A percentile compares a stretch with the other conserved stretches of the same genome.
phyloP scores from a whole-genome alignment of 768 basidiomycete species.

The Hygrophoropsis aurantiaca region DNA sequence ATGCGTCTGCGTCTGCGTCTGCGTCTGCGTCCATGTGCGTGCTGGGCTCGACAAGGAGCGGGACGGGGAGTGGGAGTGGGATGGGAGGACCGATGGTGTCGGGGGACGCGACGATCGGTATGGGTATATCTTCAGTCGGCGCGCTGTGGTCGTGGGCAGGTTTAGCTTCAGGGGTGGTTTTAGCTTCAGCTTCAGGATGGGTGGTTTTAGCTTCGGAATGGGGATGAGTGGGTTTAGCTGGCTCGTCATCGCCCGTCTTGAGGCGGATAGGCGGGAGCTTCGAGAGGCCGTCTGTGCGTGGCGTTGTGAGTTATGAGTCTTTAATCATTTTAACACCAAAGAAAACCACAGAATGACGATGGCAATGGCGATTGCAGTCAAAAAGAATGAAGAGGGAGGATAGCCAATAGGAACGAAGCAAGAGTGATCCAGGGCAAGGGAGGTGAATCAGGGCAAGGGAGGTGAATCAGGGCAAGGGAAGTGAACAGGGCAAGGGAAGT shows the following conservation, averaged over 20 bases:
- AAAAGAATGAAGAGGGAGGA: too few relatives aligned
- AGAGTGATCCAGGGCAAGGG: too few relatives aligned
- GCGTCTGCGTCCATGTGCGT: not conserved
- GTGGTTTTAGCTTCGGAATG: too few relatives aligned
- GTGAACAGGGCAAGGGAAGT: too few relatives aligned
- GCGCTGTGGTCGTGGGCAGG: too few relatives aligned
- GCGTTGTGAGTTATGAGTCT: constrained; percentile 4
- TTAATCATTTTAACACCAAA: too few relatives aligned
- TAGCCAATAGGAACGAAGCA: too few relatives aligned
- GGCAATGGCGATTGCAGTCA: too few relatives aligned
- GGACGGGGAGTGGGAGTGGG: constrained; percentile 1
- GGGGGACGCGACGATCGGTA: constrained; percentile 1
- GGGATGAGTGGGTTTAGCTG: constrained; percentile 1
- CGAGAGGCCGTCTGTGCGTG: constrained; percentile 66
- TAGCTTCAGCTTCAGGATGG: not conserved
- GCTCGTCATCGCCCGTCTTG: constrained; percentile 60
- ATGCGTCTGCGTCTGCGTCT: not conserved
- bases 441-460: too few relatives aligned
- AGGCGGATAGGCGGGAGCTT: constrained; percentile 72
- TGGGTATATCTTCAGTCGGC: constrained; percentile 4
- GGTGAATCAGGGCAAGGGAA: too few relatives aligned
- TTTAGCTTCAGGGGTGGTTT: not conserved
- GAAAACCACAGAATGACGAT: not conserved
- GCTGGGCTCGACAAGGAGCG: not conserved
- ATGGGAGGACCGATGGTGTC: constrained; percentile 5